Conservation (phyloP, 2,329 filamentous ascomycete species). For the Phyllosticta citribraziliensis region DNA sequence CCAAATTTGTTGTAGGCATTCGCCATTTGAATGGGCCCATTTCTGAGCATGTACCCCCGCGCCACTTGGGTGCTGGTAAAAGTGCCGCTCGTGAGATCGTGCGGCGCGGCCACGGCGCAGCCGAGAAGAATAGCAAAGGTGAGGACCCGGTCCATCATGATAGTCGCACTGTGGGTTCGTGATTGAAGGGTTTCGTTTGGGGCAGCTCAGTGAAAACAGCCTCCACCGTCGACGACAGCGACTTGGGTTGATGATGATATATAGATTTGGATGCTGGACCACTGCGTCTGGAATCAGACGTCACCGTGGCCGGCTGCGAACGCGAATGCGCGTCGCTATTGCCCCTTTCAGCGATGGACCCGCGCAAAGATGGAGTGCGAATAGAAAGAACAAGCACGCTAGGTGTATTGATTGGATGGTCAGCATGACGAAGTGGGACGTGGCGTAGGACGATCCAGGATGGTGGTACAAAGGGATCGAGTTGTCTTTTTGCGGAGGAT, state of each 20-base stretch:
- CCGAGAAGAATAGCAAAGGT: neutral
- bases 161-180: neutral
- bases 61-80: constrained; percentile 25
- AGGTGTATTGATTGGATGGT: neutral
- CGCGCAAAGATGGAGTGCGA: neutral
- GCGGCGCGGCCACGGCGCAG: neutral
- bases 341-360: neutral
- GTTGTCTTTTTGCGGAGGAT: neutral
- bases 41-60: constrained; percentile 15
- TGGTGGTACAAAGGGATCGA: neutral
- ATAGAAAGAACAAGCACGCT: neutral
- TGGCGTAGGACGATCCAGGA: neutral
- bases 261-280: neutral
- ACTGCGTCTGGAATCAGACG: neutral
- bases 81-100: constrained; percentile 4
- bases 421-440: neutral
- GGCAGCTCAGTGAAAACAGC: neutral
- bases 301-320: neutral
- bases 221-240: neutral
- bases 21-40: constrained; percentile 26
- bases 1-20: constrained; percentile 33
- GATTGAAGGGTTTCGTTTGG: neutral
- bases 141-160: neutral
- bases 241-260: neutral
- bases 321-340: neutral